phyloP scores from a whole-genome alignment of 2,329 filamentous ascomycete species.

The Cladosporium sp. region DNA sequence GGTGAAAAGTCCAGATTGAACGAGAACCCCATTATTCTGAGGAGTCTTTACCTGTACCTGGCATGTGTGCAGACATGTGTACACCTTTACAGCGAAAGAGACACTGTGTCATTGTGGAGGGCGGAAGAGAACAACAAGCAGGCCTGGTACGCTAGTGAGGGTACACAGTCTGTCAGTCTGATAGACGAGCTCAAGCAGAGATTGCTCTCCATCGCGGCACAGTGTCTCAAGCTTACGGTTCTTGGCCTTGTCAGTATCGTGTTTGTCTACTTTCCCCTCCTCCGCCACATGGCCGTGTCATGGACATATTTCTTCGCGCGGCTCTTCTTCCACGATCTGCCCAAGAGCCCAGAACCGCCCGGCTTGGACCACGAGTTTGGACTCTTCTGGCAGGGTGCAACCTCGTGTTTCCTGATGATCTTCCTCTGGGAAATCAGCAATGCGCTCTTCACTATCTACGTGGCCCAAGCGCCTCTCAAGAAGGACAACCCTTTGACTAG shows the following conservation, averaged over 20 bases:
- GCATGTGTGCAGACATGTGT: slow-evolving; percentile 67
- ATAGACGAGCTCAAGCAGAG: neutral
- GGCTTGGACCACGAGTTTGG: slow-evolving; percentile 47
- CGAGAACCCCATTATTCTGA: slow-evolving; percentile 80
- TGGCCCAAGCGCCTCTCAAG: slow-evolving; percentile 79
- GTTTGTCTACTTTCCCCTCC: slow-evolving; percentile 61
- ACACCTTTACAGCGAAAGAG: slow-evolving; percentile 73
- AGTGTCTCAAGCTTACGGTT: slow-evolving; percentile 25
- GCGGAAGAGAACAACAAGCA: slow-evolving; percentile 37
- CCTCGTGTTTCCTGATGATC: slow-evolving; percentile 68
- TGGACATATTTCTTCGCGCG: slow-evolving; percentile 70
- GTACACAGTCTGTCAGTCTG: neutral
- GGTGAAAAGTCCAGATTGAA: slow-evolving; percentile 76
- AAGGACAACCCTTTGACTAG: slow-evolving; percentile 79
- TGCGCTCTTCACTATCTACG: slow-evolving; percentile 74
- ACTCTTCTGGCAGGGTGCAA: slow-evolving; percentile 28
- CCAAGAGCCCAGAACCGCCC: slow-evolving; percentile 62
- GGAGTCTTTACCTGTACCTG: slow-evolving; percentile 67
- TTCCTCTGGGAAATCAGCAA: slow-evolving; percentile 78
- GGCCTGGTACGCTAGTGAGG: neutral
- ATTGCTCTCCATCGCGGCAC: slow-evolving; percentile 18
- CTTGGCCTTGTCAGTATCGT: slow-evolving; percentile 23
- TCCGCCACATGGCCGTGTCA: slow-evolving; percentile 64
- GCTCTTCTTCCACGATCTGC: slow-evolving; percentile 72
- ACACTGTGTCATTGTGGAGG: slow-evolving; percentile 59